Conservation (phyloP, 2,329 filamentous ascomycete species). For the Sclerotinia sclerotiorum region DNA sequence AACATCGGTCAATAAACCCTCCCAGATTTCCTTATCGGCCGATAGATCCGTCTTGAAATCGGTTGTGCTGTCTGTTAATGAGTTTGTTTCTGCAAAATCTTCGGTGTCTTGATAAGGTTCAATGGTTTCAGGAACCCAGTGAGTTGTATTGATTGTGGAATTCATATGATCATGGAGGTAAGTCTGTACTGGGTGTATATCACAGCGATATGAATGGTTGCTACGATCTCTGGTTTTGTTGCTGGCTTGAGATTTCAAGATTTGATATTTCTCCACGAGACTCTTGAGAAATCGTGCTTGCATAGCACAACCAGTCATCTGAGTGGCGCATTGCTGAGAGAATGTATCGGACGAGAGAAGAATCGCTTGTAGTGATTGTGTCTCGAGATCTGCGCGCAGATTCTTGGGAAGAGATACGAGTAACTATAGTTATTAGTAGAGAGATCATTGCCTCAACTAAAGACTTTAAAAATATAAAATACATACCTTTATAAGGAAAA, state of each 20-base stretch:
- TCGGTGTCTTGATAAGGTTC: neutral
- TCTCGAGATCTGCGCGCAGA: constrained; percentile 27
- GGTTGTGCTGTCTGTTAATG: neutral
- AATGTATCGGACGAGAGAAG: constrained; percentile 32
- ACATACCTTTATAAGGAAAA: constrained; percentile 43
- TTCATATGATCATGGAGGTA: neutral
- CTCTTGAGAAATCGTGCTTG: constrained; percentile 41
- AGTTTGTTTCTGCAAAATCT: neutral
- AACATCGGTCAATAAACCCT: constrained; percentile 37
- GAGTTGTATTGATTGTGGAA: neutral
- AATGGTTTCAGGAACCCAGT: neutral
- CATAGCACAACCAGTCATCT: constrained; percentile 38
- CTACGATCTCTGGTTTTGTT: neutral
- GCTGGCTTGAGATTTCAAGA: constrained; percentile 14
- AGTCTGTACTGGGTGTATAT: too few relatives aligned
- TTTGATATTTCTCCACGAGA: constrained; percentile 31
- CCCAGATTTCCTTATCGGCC: constrained; percentile 37
- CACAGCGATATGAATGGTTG: neutral
- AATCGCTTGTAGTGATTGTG: constrained; percentile 26
- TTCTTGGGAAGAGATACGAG: constrained; percentile 8
- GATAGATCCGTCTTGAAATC: constrained; percentile 23
- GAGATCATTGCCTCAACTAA: too few relatives aligned
- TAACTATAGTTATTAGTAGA: neutral
- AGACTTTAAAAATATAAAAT: too few relatives aligned
- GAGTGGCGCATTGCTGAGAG: constrained; percentile 37